Evolutionary conservation across 805 yeast species (phyloP).

Genomic region (Monosporozyma siamensis): DNA sequence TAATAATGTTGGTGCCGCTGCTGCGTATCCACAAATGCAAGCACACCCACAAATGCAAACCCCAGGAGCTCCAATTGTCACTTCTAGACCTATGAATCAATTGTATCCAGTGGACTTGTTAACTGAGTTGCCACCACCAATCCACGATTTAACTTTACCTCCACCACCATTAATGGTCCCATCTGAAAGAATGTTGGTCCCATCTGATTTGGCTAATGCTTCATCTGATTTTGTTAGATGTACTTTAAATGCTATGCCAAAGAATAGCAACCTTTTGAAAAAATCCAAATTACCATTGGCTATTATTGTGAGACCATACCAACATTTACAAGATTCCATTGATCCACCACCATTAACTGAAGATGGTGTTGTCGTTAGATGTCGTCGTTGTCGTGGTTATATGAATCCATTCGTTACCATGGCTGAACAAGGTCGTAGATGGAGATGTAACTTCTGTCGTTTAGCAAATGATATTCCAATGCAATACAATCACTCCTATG

Average conservation of each 20-base stretch:
- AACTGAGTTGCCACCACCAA: slow-evolving; percentile 83
- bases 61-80: background rate
- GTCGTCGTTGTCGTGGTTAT: slow-evolving; percentile 95
- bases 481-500: slow-evolving; percentile 50
- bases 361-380: slow-evolving; percentile 80
- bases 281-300: slow-evolving; percentile 91
- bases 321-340: slow-evolving; percentile 57
- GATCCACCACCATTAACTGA: slow-evolving; percentile 63
- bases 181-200: slow-evolving; percentile 46
- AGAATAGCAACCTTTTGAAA: slow-evolving; percentile 59
- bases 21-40: slow-evolving; percentile 11
- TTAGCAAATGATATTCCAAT: slow-evolving; percentile 83
- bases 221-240: slow-evolving; percentile 69
- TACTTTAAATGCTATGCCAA: slow-evolving; percentile 85
- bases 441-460: slow-evolving; percentile 93
- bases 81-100: slow-evolving; percentile 54
- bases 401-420: slow-evolving; percentile 85
- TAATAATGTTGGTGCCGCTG: slow-evolving; percentile 21
- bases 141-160: slow-evolving; percentile 72
- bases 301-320: slow-evolving; percentile 80
- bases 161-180: slow-evolving; percentile 87
- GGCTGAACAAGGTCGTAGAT: slow-evolving; percentile 61
- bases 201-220: slow-evolving; percentile 54
- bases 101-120: slow-evolving; percentile 79
- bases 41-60: slow-evolving; percentile 15